Evolutionary conservation across 1,284 basidiomycete species (phyloP).

Genomic region (Ganoderma boninense): DNA sequence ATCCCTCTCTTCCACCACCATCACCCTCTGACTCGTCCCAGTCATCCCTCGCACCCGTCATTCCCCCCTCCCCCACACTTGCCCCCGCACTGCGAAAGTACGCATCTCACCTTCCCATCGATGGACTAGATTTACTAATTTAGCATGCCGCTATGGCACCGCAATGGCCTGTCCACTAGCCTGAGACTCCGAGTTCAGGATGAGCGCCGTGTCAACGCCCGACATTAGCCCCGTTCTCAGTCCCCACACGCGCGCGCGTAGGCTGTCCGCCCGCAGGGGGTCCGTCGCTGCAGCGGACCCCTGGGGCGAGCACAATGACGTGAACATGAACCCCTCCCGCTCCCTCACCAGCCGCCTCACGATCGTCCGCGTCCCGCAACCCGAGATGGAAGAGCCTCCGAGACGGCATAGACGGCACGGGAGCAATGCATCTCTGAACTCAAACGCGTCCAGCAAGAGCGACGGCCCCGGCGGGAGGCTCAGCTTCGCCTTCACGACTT

Average conservation of each 20-base stretch:
- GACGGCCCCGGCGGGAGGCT: constrained; percentile 48
- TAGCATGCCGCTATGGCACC: background rate
- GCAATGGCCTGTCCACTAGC: constrained; percentile 6
- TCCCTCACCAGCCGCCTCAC: constrained; percentile 72
- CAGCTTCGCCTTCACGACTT: constrained; percentile 73
- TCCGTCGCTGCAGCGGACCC: constrained; percentile 75
- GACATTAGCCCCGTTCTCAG: constrained; percentile 38
- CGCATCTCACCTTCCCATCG: constrained; percentile 16
- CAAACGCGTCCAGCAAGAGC: constrained; percentile 38
- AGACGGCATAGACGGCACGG: constrained; percentile 44
- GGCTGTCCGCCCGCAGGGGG: constrained; percentile 66
- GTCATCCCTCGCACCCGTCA: background rate
- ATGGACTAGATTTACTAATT: constrained; percentile 13
- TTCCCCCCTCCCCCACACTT: background rate
- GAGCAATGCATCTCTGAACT: constrained; percentile 45
- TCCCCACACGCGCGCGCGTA: constrained; percentile 40
- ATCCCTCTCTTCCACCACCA: constrained; percentile 22
- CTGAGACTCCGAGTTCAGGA: constrained; percentile 22
- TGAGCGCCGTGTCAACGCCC: constrained; percentile 36
- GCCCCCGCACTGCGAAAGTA: constrained; percentile 15
- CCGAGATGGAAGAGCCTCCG: constrained; percentile 37
- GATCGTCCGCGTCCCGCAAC: constrained; percentile 69
- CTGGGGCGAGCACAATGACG: constrained; percentile 57
- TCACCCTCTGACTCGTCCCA: constrained; percentile 11
- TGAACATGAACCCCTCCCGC: constrained; percentile 61